Base-by-base conservation (phyloP, 2,329 filamentous ascomycete genomes). In the Aspergillus glaucus region DNA sequence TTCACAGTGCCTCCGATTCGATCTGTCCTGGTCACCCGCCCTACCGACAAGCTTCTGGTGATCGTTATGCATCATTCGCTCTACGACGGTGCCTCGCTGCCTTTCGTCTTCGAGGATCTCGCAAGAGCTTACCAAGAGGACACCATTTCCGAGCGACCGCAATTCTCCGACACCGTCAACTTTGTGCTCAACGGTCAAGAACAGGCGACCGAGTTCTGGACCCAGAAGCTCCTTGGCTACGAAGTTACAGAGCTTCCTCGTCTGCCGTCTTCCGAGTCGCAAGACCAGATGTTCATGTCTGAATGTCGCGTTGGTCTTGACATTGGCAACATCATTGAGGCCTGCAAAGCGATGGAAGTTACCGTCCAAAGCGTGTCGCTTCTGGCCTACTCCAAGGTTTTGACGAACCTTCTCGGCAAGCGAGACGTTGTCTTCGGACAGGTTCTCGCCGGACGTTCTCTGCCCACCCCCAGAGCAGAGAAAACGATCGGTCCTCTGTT, bases 31-130 rank as follows among this genome's bases (percentile, higher is more conserved):
- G 56, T 65, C 12, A 43, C 48, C 22, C 58, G 64, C 4, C 46
- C 61, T 1, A 46, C 51, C 1, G 60, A 69, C 12, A 62, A 34
- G 1, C 75, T 75, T 47, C 53, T 80, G 10, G 53, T 79, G 1
- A 63, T 95, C 1, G 87, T 87, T 0, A 81, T 94, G 34, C 80
- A 89, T 0, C 90, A 95, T 65, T 87, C 88, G 1, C 74, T 94
- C 8, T 95, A 95, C 55, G 90, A 95, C 59, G 90, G 89, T 1
- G 88, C 82, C 77, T 94, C 88, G 1, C 74, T 95, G 5, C 72
- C 75, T 2, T 71, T 92, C n/a, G 65, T 95, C 2, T 87, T 91
- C 53, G 72, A 77, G 30, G 82, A 91, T 56, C 77, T 94, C 0
- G 66, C 75, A 6, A 70, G 67, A 9, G 81, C 84, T 1, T 94